Conservation (phyloP, 1,284 basidiomycete genomes). For the Phellinidium pouzarii region DNA sequence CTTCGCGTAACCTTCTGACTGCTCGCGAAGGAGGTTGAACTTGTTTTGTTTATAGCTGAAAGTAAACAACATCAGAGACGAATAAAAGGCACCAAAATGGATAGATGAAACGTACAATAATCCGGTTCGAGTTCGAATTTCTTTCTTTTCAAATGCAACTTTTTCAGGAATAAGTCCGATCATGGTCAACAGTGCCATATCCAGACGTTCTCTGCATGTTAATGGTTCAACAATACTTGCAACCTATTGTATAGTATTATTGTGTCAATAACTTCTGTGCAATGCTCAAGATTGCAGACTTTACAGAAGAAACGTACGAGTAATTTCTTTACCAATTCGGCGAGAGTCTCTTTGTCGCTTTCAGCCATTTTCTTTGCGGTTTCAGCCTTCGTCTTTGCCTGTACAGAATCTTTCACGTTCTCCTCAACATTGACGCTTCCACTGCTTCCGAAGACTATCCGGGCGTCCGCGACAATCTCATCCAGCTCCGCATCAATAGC, state of each 20-base stretch:
- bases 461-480: slow-evolving; percentile 55
- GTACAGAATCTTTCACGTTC: slow-evolving; percentile 23
- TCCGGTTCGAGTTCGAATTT: slow-evolving; percentile 69
- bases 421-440: slow-evolving; percentile 17
- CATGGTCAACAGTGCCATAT: slow-evolving; percentile 50
- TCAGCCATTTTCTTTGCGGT: slow-evolving; percentile 47
- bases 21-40: slow-evolving; percentile 95
- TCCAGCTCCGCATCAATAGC: slow-evolving; percentile 69
- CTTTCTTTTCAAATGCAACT: slow-evolving; percentile 58
- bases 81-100: slow-evolving; percentile 8
- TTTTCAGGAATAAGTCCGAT: slow-evolving; percentile 63
- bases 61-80: slow-evolving; percentile 9
- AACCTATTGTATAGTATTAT: slow-evolving; percentile 33
- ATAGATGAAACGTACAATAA: slow-evolving; percentile 57
- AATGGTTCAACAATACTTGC: slow-evolving; percentile 47
- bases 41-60: slow-evolving; percentile 95
- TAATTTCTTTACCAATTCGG: slow-evolving; percentile 50
- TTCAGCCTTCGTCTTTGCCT: slow-evolving; percentile 27
- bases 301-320: slow-evolving; percentile 43
- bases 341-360: slow-evolving; percentile 55
- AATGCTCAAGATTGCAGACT: slow-evolving; percentile 1
- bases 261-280: slow-evolving; percentile 6
- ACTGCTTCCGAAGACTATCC: slow-evolving; percentile 24
- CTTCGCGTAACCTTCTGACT: slow-evolving; percentile 95
- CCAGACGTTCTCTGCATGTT: slow-evolving; percentile 67